A percentile compares a stretch with the other conserved stretches of the same genome.
These are phyloP conservation scores for Aureobasidium musti DNA, from an alignment of 2,329 filamentous ascomycete species.

Conservation along the genomic window DNA sequence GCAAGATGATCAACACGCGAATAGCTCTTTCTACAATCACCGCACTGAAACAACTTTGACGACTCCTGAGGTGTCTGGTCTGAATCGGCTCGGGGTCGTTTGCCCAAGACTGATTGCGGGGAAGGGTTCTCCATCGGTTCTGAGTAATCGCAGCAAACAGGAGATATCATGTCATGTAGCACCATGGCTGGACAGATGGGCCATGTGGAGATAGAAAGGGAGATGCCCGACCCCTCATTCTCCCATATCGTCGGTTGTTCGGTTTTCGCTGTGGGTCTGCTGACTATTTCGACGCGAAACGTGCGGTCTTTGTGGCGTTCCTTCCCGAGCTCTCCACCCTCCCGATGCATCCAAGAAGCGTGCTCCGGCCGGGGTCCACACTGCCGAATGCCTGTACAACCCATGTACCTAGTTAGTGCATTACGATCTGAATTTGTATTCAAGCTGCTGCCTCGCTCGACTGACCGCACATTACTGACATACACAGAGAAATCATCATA, in stretches of 20 bases:
- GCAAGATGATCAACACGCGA: conserved; percentile 55
- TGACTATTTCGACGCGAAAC: conserved; percentile 5
- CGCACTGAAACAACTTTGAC: conserved; percentile 50
- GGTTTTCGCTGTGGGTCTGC: conserved; percentile 3
- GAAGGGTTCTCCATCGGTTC: conserved; percentile 27
- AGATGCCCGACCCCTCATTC: conserved; percentile 13
- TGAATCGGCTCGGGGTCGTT: conserved; percentile 28
- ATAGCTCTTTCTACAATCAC: conserved; percentile 56
- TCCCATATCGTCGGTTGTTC: neutral
- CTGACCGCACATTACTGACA: neutral
- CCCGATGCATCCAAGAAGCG: neutral
- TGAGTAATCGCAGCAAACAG: conserved; percentile 5
- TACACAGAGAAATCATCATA: neutral
- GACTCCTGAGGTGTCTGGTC: conserved; percentile 23
- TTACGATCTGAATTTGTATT: neutral
- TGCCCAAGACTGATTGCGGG: conserved; percentile 30
- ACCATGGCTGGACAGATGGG: conserved; percentile 11
- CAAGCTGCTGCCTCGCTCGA: conserved; percentile 3
- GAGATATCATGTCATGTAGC: conserved; percentile 27
- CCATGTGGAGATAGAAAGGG: conserved; percentile 30
- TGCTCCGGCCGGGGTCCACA: neutral
- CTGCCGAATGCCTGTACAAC: neutral
- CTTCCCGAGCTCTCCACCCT: too few species aligned
- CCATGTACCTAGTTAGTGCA: neutral
- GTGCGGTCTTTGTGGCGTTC: neutral